Conservation (phyloP, 495 filamentous ascomycete genomes). For the Neurospora sp. region DNA sequence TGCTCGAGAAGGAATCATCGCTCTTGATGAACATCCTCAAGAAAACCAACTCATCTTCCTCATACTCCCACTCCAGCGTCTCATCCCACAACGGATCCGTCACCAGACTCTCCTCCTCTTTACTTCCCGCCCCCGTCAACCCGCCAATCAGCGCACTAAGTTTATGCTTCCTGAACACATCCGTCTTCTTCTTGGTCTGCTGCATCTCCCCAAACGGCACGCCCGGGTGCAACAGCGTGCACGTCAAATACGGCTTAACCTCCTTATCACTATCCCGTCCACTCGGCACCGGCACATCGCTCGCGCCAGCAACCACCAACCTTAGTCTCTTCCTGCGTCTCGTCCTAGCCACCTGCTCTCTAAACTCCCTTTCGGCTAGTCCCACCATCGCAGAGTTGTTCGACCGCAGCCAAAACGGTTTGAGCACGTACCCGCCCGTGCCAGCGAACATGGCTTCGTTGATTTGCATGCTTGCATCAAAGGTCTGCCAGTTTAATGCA, state of each 20-base stretch:
- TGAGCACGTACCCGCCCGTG: slow-evolving; percentile 44
- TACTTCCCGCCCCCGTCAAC: not conserved
- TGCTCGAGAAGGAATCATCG: slow-evolving; percentile 40
- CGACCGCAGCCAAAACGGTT: slow-evolving; percentile 37
- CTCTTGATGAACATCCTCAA: slow-evolving; percentile 43
- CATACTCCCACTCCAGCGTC: slow-evolving; percentile 43
- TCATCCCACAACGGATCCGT: slow-evolving; percentile 44
- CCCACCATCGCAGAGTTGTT: slow-evolving; percentile 29
- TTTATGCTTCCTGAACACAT: slow-evolving; percentile 36
- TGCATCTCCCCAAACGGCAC: slow-evolving; percentile 15
- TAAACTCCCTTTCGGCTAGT: not conserved
- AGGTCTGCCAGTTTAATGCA: slow-evolving; percentile 50
- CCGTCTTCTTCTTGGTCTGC: slow-evolving; percentile 40
- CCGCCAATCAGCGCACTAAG: slow-evolving; percentile 26
- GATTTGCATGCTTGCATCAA: slow-evolving; percentile 41
- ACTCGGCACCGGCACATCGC: slow-evolving; percentile 34
- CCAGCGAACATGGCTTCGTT: slow-evolving; percentile 47
- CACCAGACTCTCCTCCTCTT: slow-evolving; percentile 29
- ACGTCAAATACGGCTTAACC: slow-evolving; percentile 44
- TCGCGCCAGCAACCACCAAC: slow-evolving; percentile 39
- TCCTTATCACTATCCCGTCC: slow-evolving; percentile 21
- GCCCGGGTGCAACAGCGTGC: slow-evolving; percentile 35
- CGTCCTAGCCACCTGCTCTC: slow-evolving; percentile 12
- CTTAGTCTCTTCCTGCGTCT: slow-evolving; percentile 23
- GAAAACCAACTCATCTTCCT: slow-evolving; percentile 44